These are phyloP conservation scores for Cutaneotrichosporon arboriforme DNA, from an alignment of 1,284 basidiomycete species.

Conservation along the genomic window DNA sequence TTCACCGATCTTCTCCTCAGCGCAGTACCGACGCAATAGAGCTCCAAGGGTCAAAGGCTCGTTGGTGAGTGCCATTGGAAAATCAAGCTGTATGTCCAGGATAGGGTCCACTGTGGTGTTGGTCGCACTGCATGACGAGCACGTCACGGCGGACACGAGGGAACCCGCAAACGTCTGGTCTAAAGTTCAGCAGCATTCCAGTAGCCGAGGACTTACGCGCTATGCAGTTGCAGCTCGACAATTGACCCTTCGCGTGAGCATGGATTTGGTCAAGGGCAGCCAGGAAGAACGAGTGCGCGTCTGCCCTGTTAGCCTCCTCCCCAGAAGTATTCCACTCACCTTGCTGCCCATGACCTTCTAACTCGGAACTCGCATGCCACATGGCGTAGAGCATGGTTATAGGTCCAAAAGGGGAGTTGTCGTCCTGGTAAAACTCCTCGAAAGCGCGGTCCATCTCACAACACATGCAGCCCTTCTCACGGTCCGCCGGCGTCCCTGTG, in stretches of 20 bases:
- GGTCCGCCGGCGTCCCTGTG: conserved; percentile 21
- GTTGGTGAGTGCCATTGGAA: conserved; percentile 41
- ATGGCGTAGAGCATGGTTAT: conserved; percentile 76
- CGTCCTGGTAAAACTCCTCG: conserved; percentile 71
- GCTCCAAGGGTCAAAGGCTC: conserved; percentile 25
- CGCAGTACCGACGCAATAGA: conserved; percentile 38
- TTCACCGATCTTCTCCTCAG: conserved; percentile 39
- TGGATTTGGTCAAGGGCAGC: conserved; percentile 78
- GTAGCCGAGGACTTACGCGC: conserved; percentile 53
- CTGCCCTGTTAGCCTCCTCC: conserved; percentile 4
- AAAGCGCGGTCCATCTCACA: conserved; percentile 95
- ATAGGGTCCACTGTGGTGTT: conserved; percentile 82
- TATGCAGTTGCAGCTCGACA: conserved; percentile 70
- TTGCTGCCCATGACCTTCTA: conserved; percentile 88
- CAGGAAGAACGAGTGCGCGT: conserved; percentile 61
- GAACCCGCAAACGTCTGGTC: conserved; percentile 82
- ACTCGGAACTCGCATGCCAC: conserved; percentile 76
- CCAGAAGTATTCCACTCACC: conserved; percentile 47
- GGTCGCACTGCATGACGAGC: conserved; percentile 65
- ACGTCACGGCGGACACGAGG: conserved; percentile 82
- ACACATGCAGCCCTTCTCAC: conserved; percentile 69
- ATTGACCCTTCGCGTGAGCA: conserved; percentile 60
- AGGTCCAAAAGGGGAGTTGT: conserved; percentile 70
- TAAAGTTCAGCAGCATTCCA: conserved; percentile 5
- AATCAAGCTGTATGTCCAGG: conserved; percentile 83